Evolutionary conservation across 1,284 basidiomycete genomes (phyloP), one percentile per base, ranked within the genome.

Genomic region (Boletellus deceptivus): DNA sequence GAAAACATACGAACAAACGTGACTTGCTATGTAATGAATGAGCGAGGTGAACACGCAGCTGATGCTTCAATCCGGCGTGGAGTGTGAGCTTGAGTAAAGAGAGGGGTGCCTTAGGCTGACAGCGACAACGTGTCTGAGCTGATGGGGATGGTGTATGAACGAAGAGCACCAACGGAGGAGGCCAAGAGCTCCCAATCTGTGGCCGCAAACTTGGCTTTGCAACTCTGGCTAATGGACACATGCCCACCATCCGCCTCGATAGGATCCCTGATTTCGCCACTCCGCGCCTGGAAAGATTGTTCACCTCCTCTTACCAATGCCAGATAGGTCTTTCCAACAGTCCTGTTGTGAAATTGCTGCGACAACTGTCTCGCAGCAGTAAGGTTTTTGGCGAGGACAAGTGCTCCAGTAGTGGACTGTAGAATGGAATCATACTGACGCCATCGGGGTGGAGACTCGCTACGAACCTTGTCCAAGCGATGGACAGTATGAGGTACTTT

Each of bases 1-100:
- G 20, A 39, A 34, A 36, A 49, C 57, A 49, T 40, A 41, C 22
- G 46, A 43, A 16, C 7, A 43, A 42, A 31, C 22, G 36, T 34
- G n/a, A 55, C 70, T 29, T 55, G 77, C 80, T 69, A 38, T 73
- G 69, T 36, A 89, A 65, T 49, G 64, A 69, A 46, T 77, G 72
- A 0, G 86, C 75, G 20, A 83, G 61, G 53, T 87, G 84, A 9
- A 85, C 72, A 33, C 86, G 79, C n/a, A 89, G 75, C 57, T 89
- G 86, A 52, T 88, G 85, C 63, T 89, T 89, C 49, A 79, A 62
- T 1, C 86, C 86, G 4, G 86, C 86, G 46, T 76, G 67, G 17
- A 85, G 72, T 6, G 70, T 72, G 5, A 89, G 70, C 36, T 74
- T 72, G 36, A 89, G 61, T 39, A 89, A 71, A 2, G 83, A 79